Conservation (phyloP, 2,329 filamentous ascomycete species). For the Colletotrichum graminicola region DNA sequence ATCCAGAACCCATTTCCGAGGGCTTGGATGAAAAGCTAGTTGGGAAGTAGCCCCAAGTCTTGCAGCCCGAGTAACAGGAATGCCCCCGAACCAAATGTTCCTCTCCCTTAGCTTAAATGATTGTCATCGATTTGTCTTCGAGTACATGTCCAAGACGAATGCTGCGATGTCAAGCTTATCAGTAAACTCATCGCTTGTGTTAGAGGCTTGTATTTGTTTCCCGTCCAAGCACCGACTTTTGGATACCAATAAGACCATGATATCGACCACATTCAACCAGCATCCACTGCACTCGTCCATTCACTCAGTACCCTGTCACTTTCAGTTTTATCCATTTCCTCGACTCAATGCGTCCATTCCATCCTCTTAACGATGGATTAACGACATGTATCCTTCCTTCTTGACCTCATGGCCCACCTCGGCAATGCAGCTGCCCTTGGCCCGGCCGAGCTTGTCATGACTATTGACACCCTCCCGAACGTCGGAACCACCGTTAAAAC, state of each 20-base stretch:
- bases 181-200: not conserved
- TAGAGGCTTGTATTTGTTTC: not conserved
- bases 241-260: not conserved
- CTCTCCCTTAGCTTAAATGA: too few relatives aligned
- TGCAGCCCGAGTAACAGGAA: too few relatives aligned
- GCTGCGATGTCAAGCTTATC: not conserved
- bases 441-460: not conserved
- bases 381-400: not conserved
- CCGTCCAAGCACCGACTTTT: not conserved
- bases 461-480: too few relatives aligned
- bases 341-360: not conserved
- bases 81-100: too few relatives aligned
- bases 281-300: not conserved
- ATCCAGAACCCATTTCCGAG: too few relatives aligned
- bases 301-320: not conserved
- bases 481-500: too few relatives aligned
- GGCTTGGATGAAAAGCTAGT: too few relatives aligned
- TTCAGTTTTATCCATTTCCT: not conserved
- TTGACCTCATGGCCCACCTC: not conserved
- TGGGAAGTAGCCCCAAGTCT: too few relatives aligned
- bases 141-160: not conserved
- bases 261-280: not conserved
- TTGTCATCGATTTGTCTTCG: too few relatives aligned
- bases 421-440: not conserved
- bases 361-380: not conserved